Evolutionary conservation across 2,329 filamentous ascomycete genomes (phyloP), one percentile per base, ranked within the genome.

Genomic region (Hypoxylon sp.): DNA sequence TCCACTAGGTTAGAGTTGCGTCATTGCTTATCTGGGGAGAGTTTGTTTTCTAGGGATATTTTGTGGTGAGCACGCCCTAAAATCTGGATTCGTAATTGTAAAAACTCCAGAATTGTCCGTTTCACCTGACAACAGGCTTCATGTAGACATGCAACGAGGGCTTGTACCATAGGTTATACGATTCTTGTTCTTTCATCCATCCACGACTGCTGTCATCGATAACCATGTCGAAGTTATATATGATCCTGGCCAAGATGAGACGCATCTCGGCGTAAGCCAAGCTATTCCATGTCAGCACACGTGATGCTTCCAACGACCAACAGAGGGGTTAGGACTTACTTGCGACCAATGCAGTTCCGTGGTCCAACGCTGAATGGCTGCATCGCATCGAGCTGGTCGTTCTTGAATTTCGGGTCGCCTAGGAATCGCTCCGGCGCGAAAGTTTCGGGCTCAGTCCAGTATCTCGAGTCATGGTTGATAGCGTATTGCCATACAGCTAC

Each of bases 231-330:
- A 86, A 88, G 54, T 83, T 83, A 74, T 80, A 87, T 0, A 88
- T 69, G 4, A 87, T 70, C 2, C 80, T 81, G 0, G 83, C 81
- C 6, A 88, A 73, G 40, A 86, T 82, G 4, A 85, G 73, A 3
- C 85, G 79, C 80, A 87, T 84, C 72, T 88, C 85, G 20, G 82
- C 78, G 55, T 84, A 85, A 2, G 85, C 84, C 40, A 88, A 77
- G 63, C 83, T 85, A 46, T 42, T 10, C 1, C 42, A 20, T 25
- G 56, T 73, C 37, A 72, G 71, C 55, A 63, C 10, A 30, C 30
- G 44, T 49, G 14, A 27, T 42, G 20, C 10, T 40, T 10, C 10
- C 14, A 8, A 31, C 2, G n/a, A 25, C 30, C 11, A 27, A 33
- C 7, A 10, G 14, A 3, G 8, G 27, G 14, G 5, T 3, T 13